These are phyloP conservation scores for Rhizoctonia solani DNA, from an alignment of 1,284 basidiomycete species.

Conservation along the genomic window DNA sequence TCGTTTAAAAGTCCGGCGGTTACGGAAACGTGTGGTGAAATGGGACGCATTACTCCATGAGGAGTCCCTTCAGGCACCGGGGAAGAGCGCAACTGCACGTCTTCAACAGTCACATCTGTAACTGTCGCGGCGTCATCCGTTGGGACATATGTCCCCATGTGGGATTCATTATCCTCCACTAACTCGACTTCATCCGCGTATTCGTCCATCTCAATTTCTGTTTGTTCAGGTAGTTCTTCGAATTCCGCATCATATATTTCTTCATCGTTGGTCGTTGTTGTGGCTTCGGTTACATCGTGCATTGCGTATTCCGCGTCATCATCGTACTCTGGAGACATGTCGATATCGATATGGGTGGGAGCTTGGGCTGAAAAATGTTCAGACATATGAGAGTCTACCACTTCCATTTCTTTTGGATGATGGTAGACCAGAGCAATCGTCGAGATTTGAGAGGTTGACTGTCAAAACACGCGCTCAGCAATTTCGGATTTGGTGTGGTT, in stretches of 20 bases:
- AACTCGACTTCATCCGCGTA: conserved; percentile 20
- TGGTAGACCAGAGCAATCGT: not conserved
- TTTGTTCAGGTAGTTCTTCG: conserved; percentile 19
- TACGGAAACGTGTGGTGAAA: conserved; percentile 21
- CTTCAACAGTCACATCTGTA: conserved; percentile 19
- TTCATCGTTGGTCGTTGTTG: conserved; percentile 11
- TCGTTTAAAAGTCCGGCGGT: conserved; percentile 26
- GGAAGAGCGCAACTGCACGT: conserved; percentile 13
- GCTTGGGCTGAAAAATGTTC: conserved; percentile 11
- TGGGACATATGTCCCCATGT: conserved; percentile 19
- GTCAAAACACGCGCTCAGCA: not conserved
- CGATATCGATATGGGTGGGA: conserved; percentile 15
- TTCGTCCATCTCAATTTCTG: conserved; percentile 27
- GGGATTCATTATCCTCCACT: conserved; percentile 9
- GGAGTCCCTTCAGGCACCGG: conserved; percentile 1
- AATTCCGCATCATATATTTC: conserved; percentile 31
- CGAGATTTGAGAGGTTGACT: not conserved
- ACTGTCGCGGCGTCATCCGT: conserved; percentile 13
- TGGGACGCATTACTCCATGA: conserved; percentile 3
- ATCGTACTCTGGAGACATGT: conserved; percentile 32
- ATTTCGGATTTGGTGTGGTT: no score
- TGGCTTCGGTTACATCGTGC: conserved; percentile 29
- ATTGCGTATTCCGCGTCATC: conserved; percentile 34
- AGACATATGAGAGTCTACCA: conserved; percentile 27
- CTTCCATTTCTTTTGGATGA: not conserved